These are phyloP conservation scores for Penicillium sp. DNA, from an alignment of 2,329 filamentous ascomycete species.

Conservation along the genomic window DNA sequence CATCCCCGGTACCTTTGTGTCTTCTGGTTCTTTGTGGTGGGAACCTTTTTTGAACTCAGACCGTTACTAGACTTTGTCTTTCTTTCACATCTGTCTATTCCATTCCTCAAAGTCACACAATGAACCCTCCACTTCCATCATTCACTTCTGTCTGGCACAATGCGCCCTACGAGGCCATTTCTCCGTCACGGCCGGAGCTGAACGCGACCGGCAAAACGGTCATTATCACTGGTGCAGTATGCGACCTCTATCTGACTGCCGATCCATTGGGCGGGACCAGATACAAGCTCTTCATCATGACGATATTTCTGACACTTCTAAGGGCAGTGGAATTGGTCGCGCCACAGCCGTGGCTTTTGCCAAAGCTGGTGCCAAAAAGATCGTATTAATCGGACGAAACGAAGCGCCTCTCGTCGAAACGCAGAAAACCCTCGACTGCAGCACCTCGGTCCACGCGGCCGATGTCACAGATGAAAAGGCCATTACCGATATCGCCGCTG, in stretches of 20 bases:
- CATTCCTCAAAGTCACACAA: constrained; percentile 1
- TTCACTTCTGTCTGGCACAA: constrained; percentile 32
- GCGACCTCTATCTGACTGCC: background rate
- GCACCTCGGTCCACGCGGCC: background rate
- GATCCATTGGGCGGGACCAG: too few species aligned
- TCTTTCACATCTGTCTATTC: background rate
- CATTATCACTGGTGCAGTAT: constrained; percentile 24
- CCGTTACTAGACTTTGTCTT: background rate
- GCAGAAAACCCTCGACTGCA: background rate
- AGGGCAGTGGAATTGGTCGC: constrained; percentile 12
- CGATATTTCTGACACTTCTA: background rate
- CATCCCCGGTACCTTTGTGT: too few species aligned
- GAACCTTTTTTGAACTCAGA: background rate
- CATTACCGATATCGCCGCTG: background rate
- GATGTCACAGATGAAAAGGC: constrained; percentile 7
- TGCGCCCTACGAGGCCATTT: constrained; percentile 31
- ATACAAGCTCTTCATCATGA: background rate
- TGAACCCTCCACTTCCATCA: constrained; percentile 52
- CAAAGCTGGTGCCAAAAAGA: constrained; percentile 3
- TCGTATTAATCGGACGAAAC: constrained; percentile 8
- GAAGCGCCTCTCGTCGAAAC: constrained; percentile 3
- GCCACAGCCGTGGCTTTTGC: constrained; percentile 10
- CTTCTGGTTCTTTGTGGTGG: background rate
- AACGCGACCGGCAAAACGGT: constrained; percentile 24
- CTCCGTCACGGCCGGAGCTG: constrained; percentile 25